Percentiles rank a stretch among this genome's conserved stretches.
Evolutionary conservation across 192 early-diverging fungal species (phyloP).

Genomic region (Gaertneriomyces semiglobifer): DNA sequence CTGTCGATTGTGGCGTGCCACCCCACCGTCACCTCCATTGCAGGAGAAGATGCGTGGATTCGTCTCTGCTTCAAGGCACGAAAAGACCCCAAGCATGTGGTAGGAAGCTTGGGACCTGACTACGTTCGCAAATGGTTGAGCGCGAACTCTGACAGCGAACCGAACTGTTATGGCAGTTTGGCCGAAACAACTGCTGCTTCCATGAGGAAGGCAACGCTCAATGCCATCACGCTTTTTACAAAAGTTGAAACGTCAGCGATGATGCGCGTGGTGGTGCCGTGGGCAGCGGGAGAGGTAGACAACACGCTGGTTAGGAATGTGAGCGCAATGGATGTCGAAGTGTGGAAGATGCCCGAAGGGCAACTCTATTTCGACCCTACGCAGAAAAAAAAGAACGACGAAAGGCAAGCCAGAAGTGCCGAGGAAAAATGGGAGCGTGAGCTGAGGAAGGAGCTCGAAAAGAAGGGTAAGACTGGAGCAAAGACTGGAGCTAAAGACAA

Average conservation of each 20-base stretch:
- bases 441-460: constrained; percentile 62
- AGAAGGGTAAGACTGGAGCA: constrained; percentile 53
- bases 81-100: constrained; percentile 59
- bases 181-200: not conserved
- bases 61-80: constrained; percentile 70
- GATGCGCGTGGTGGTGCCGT: constrained; percentile 46
- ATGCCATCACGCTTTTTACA: constrained; percentile 58
- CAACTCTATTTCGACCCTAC: constrained; percentile 65
- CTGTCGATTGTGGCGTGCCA: constrained; percentile 52
- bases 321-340: constrained; percentile 55
- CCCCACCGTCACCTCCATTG: constrained; percentile 37
- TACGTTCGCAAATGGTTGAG: constrained; percentile 50
- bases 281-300: constrained; percentile 47
- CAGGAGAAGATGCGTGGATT: constrained; percentile 80
- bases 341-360: constrained; percentile 71
- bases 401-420: constrained; percentile 48
- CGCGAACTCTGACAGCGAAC: constrained; percentile 27
- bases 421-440: constrained; percentile 80
- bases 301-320: constrained; percentile 47
- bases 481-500: constrained; percentile 6
- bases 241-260: constrained; percentile 57
- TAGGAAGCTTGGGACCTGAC: constrained; percentile 46
- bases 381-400: constrained; percentile 49
- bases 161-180: constrained; percentile 29
- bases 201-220: constrained; percentile 55